Evolutionary conservation across 2,329 filamentous ascomycete species (phyloP), one percentile per base, ranked within the genome.

Genomic region (Remersonia thermophila): DNA sequence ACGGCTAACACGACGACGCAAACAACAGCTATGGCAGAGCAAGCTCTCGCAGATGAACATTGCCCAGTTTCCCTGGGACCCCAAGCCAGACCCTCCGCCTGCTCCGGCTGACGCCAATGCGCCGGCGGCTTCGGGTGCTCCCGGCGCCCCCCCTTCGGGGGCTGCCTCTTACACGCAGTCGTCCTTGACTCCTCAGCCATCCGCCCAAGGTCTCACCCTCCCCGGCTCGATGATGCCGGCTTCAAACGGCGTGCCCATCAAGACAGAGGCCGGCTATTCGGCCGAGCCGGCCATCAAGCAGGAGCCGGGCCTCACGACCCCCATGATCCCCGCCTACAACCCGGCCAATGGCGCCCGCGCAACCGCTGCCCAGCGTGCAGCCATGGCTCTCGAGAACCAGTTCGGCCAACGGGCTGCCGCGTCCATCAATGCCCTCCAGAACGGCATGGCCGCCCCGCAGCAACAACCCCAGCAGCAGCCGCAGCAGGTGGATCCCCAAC

Each of bases 31-130:
- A 63, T 98, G 91, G 91, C 87, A 96, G 67, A 71, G 79, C 51
- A 95, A 93, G 61, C 71, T 98, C 26, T 82, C 87, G 1, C 76
- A 77, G 48, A 77, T 93, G 47, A 77, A 81, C 47, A 80, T 96
- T 43, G 91, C 91, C 41, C 67, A 74, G 39, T 95, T 96, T 56
- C 89, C 91, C 9, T 98, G 91, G 91, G 91, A 98, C 55, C 89
- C 91, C 30, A 79, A 82, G 54, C 80, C 81, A 33, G 78, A 82
- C 35, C 71, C 62, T 48, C 50, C 65, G 51, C 52, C 66, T 49
- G 51, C 58, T 40, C 54, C 62, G 38, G 58, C 58, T 46, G 34
- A 59, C 55, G 39, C 52, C 49, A 38, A 57, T 50, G 48, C 56
- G 46, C 43, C 52, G 40, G 32, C 44, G 4, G 27, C 39, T 15